Percentiles rank a stretch among this genome's conserved stretches.
phyloP scores from a whole-genome alignment of 169 alveolate genomes.

The Plasmodium vinckei region DNA sequence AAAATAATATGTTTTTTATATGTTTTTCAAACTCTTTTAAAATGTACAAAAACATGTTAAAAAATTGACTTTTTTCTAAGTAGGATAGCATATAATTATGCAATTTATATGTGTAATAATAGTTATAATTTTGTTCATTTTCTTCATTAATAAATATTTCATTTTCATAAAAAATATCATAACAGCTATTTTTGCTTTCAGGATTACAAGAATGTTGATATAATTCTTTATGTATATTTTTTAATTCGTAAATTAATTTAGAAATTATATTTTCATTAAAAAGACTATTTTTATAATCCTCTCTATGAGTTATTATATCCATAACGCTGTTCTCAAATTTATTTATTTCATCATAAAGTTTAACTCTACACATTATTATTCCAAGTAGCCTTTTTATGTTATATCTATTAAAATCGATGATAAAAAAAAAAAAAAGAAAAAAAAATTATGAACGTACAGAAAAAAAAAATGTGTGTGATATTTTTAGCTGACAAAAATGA shows the following conservation, averaged over 20 bases:
- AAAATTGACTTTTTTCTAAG: slow-evolving; percentile 54
- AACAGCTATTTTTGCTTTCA: slow-evolving; percentile 76
- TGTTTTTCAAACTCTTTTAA: slow-evolving; percentile 71
- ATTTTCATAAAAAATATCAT: slow-evolving; percentile 55
- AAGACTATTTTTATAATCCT: slow-evolving; percentile 4
- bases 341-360: slow-evolving; percentile 30
- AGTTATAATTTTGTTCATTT: slow-evolving; percentile 17
- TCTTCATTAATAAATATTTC: slow-evolving; percentile 68
- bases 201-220: slow-evolving; percentile 64
- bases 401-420: slow-evolving; percentile 12
- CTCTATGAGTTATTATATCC: slow-evolving; percentile 31
- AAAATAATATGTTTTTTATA: slow-evolving; percentile 40
- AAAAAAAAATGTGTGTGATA: not conserved
- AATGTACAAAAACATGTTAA: slow-evolving; percentile 51
- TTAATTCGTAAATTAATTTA: slow-evolving; percentile 38
- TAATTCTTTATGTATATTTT: slow-evolving; percentile 71
- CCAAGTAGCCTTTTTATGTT: slow-evolving; percentile 70
- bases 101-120: slow-evolving; percentile 52
- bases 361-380: slow-evolving; percentile 62
- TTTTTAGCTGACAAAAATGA: not conserved
- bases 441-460: not conserved
- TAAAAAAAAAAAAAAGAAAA: not conserved
- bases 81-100: slow-evolving; percentile 71
- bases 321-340: slow-evolving; percentile 25
- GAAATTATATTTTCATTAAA: slow-evolving; percentile 17